Evolutionary conservation across 352 stramenopile species (phyloP), one percentile per base, ranked within the genome.

Genomic region (Pythium folliculosum): DNA sequence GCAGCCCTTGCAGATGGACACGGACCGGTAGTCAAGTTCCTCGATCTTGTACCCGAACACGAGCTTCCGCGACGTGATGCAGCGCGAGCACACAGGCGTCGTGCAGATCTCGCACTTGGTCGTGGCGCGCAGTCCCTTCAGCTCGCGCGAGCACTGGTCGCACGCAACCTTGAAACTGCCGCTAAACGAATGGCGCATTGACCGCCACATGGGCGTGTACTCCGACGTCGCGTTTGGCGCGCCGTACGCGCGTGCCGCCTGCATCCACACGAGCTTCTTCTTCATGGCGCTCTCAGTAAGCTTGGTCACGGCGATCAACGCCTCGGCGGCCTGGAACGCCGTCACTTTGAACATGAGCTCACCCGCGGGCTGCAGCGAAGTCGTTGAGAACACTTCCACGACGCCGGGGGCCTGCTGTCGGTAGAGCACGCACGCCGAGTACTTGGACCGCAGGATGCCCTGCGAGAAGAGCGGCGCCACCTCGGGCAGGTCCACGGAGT

Each of bases 331-430:
- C 21, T 70, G 67, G 19, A 69, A 67, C 38, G 71, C 37, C 16
- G 63, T 63, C 22, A 75, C 61, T 38, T 55, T 25, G 25, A 69
- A 54, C 23, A 60, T 35, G 5, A 73, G 47, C n/a, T 63, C 68
- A 67, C 67, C 50, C 47, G 73, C 35, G 54, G 74, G 50, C 63
- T 86, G 78, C 23, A 86, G 73, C 43, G 75, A 79, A 12, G 69
- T 75, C 9, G 72, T 73, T 45, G 81, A 76, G 47, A 82, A 89
- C 27, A 80, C 78, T 21, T 89, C 80, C 10, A 89, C 77, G 0
- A 63, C 75, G 1, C 60, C 63, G 1, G 57, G 57, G 0, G 71
- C 37, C 7, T 65, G 62, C 52, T 86, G 72, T 1, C 69, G 69
- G 61, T 80, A 87, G 30, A 89, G 44, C 9, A 74, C 71, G 32